Percentiles rank a stretch among this genome's conserved stretches.
phyloP scores from a whole-genome alignment of 2,329 filamentous ascomycete species.

The Stagonosporopsis tanaceti region DNA sequence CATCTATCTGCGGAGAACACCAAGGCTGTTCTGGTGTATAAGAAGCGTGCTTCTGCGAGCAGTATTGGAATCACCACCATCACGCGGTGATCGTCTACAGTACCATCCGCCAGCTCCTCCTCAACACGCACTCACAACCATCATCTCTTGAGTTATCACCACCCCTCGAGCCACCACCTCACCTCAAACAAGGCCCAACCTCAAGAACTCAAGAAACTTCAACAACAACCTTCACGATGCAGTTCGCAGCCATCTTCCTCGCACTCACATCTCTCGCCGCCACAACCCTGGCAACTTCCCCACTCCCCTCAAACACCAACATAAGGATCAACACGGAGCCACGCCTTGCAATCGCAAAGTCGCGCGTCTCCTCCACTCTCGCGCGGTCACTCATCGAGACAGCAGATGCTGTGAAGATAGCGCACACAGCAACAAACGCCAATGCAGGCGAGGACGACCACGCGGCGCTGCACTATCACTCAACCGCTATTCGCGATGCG shows the following conservation, averaged over 20 bases:
- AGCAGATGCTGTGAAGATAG: neutral
- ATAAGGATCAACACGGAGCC: slow-evolving; percentile 6
- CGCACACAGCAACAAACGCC: neutral
- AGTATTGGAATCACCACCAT: neutral
- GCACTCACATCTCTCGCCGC: neutral
- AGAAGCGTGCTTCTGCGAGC: neutral
- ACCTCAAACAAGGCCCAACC: neutral
- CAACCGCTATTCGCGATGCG: slow-evolving; percentile 1
- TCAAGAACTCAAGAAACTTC: neutral
- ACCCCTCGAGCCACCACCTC: neutral
- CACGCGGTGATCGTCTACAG: neutral
- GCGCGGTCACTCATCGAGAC: neutral
- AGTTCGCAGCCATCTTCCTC: neutral
- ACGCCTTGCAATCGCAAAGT: neutral
- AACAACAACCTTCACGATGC: slow-evolving; percentile 1
- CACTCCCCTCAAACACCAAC: slow-evolving; percentile 1
- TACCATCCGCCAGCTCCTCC: too few species aligned
- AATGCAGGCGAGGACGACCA: neutral
- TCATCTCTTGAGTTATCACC: neutral
- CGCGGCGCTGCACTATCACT: neutral
- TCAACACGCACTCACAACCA: neutral
- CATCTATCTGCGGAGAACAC: neutral
- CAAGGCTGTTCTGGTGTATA: neutral
- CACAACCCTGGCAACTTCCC: neutral
- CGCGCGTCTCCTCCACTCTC: neutral